Evolutionary conservation across 1,139 yeast species (phyloP), one percentile per base, ranked within the genome.

Genomic region (Candida labiduridarum): DNA sequence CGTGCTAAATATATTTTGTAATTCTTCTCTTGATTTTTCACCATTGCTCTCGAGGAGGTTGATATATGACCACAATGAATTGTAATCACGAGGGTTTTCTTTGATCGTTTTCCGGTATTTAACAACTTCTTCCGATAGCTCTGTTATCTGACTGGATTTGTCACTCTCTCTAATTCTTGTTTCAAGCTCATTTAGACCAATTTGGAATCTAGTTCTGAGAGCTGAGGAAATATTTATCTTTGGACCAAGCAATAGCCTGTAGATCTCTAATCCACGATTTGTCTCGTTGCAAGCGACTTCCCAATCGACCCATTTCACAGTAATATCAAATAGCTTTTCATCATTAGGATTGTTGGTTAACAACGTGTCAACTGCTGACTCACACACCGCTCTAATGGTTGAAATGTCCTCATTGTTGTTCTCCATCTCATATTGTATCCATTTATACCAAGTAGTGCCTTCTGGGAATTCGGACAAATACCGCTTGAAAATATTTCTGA

Each of bases 21-120:
- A 11, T 11, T 38, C 50, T 9, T 34, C 50, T 34, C 59, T 55
- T 50, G 64, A 65, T 2, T 64, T 57, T 6, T 54, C 38, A 30
- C 41, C 31, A 9, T 47, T 43, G 4, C 14, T 14, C 0, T 76
- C 44, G 66, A 83, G 56, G 19, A 88, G 61, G 18, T 78, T 75
- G 2, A 89, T 58, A 57, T 85, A 84, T 0, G 82, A 65, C 90
- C 96, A 90, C 97, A 97, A 91, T 0, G 83, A 70, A 60, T 87
- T 95, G 64, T 83, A 85, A 65, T 89, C 89, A 1, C 56, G 46
- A 0, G 89, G 84, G 51, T 81, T 74, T 5, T 62, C 59, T 12
- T 61, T 58, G 19, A 90, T 60, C 14, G 69, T 71, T 18, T 40
- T 18, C 41, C 48, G 51, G 45, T 51, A 51, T n/a, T 38, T 22